Percentiles rank a stretch among this genome's conserved stretches.
Evolutionary conservation across 164 flowering plant genomes (phyloP).

Genomic region (Malania oleifera): DNA sequence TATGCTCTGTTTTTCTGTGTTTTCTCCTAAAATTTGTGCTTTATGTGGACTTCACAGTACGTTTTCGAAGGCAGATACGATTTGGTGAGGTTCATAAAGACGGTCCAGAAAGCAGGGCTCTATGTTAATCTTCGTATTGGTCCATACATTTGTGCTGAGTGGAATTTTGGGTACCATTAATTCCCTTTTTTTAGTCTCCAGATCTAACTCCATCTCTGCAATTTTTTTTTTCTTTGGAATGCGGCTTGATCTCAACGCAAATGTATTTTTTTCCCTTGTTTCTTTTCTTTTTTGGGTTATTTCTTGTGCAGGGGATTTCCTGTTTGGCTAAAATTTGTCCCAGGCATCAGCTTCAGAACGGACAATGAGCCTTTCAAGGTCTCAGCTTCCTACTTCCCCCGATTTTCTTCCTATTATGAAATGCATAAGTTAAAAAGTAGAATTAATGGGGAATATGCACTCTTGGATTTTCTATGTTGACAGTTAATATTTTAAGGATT

Average conservation of each 20-base stretch:
- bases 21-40: not conserved
- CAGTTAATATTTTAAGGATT: not conserved
- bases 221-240: not conserved
- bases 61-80: constrained; percentile 84
- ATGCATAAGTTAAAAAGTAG: not conserved
- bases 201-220: constrained; percentile 9
- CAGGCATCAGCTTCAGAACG: constrained; percentile 91
- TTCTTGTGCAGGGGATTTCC: constrained; percentile 66
- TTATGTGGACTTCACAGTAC: constrained; percentile 41
- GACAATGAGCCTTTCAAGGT: constrained; percentile 95
- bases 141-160: constrained; percentile 88
- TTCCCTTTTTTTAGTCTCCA: not conserved
- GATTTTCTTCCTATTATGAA: not conserved
- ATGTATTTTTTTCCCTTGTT: too few relatives aligned
- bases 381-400: not conserved
- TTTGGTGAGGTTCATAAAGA: constrained; percentile 71
- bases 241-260: too few relatives aligned
- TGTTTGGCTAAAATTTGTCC: constrained; percentile 85
- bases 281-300: not conserved
- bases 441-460: not conserved
- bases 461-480: not conserved
- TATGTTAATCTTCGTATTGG: constrained; percentile 87
- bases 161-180: constrained; percentile 73
- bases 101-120: constrained; percentile 71
- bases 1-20: not conserved